Percentiles rank a stretch among this genome's conserved stretches.
Conservation (phyloP, 2,329 filamentous ascomycete species). For the Aspergillus aculeatinus region DNA sequence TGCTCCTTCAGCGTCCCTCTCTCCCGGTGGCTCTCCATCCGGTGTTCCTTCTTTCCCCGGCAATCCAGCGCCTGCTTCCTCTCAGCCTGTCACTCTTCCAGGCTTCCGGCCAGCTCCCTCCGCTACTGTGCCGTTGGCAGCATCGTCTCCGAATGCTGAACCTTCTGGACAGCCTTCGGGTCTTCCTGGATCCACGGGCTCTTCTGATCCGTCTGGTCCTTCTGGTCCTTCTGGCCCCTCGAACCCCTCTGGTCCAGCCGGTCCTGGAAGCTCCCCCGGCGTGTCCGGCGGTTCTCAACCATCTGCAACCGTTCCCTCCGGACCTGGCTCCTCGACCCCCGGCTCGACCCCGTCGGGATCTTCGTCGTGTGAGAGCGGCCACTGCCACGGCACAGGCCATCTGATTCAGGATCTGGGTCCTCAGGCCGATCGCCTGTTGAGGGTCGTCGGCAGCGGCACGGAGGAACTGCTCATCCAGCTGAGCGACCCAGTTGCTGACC, state of each 20-base stretch:
- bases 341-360: conserved; percentile 1
- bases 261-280: no score
- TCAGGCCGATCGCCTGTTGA: conserved; percentile 31
- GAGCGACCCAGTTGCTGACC: conserved; percentile 26
- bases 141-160: neutral
- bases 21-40: neutral
- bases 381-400: conserved; percentile 27
- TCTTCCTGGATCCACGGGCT: neutral
- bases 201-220: neutral
- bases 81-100: neutral
- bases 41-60: neutral
- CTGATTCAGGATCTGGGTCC: conserved; percentile 33
- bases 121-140: neutral
- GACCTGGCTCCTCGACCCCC: neutral
- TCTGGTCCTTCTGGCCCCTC: neutral
- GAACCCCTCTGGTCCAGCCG: neutral
- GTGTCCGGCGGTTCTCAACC: neutral
- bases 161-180: neutral
- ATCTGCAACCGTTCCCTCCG: neutral
- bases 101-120: neutral
- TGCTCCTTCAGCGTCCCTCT: neutral
- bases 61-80: no score
- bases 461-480: conserved; percentile 32
- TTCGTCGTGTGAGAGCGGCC: conserved; percentile 11
- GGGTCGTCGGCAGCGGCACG: conserved; percentile 29